Percentiles rank a stretch among this genome's conserved stretches.
These are phyloP conservation scores for Microascus cirrosus DNA, from an alignment of 2,329 filamentous ascomycete genomes.

Conservation along the genomic window DNA sequence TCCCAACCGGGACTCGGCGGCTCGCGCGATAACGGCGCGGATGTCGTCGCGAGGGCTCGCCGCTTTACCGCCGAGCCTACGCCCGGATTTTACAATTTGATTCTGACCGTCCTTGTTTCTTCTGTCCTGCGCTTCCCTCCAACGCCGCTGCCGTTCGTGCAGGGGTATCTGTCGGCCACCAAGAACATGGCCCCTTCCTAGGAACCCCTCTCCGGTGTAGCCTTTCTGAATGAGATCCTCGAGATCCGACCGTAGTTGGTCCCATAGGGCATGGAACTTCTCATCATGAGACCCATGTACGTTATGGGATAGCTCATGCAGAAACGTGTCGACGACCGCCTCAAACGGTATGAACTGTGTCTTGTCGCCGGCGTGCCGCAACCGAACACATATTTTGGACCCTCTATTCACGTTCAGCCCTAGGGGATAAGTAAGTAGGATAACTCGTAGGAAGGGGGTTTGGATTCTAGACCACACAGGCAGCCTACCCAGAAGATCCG, in stretches of 20 bases:
- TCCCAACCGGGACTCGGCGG: background rate
- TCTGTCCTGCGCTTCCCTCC: conserved; percentile 55
- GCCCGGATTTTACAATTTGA: background rate
- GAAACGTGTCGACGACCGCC: conserved; percentile 76
- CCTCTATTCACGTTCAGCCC: conserved; percentile 70
- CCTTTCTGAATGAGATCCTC: conserved; percentile 66
- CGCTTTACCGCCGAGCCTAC: conserved; percentile 3
- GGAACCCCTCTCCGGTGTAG: conserved; percentile 83
- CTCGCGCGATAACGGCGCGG: background rate
- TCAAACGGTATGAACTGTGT: conserved; percentile 73
- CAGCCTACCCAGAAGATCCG: conserved; percentile 57
- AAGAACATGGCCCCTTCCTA: conserved; percentile 62
- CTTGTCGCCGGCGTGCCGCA: conserved; percentile 65
- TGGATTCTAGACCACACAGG: no score
- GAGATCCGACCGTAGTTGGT: conserved; percentile 79
- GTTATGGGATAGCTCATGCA: conserved; percentile 89
- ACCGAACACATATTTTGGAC: conserved; percentile 67
- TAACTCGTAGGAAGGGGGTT: background rate
- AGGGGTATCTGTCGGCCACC: conserved; percentile 56
- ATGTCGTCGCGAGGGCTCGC: background rate
- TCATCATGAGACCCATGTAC: conserved; percentile 72
- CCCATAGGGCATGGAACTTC: conserved; percentile 78
- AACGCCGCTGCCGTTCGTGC: conserved; percentile 64
- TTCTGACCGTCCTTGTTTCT: background rate
- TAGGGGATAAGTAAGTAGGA: conserved; percentile 12